Evolutionary conservation across 179 eudicot species (phyloP).

Genomic region (Heliamphora pulchella): DNA sequence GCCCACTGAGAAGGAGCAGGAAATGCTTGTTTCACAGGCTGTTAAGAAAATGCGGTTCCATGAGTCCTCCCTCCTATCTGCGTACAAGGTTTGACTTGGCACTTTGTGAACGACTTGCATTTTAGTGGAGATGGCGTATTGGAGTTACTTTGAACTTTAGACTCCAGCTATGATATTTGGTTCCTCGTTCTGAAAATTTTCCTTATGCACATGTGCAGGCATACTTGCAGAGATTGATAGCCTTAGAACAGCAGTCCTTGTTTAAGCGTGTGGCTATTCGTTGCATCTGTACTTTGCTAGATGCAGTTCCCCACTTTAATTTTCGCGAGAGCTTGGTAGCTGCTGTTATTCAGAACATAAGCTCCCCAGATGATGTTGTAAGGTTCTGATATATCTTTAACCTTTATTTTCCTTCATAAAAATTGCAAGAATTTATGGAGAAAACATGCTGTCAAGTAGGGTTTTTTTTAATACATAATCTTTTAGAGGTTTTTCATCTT

Average conservation of each 20-base stretch:
- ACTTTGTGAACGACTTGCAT: background rate
- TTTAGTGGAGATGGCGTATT: conserved; percentile 3
- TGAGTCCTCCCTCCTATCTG: conserved; percentile 67
- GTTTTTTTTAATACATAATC: background rate
- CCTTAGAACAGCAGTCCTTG: conserved; percentile 37
- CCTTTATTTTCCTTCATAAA: background rate
- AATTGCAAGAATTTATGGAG: background rate
- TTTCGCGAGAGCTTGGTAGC: conserved; percentile 62
- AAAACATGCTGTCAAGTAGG: background rate
- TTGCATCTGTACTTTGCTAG: conserved; percentile 75
- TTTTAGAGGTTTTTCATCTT: background rate
- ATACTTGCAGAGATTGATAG: conserved; percentile 62
- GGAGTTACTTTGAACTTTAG: background rate
- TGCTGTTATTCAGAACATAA: conserved; percentile 65
- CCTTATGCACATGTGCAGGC: conserved; percentile 33
- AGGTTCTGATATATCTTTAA: conserved; percentile 41
- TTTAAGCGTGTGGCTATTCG: conserved; percentile 67
- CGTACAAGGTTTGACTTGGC: conserved; percentile 62
- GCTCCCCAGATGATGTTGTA: conserved; percentile 69
- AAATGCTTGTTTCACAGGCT: conserved; percentile 71
- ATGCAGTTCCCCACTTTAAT: conserved; percentile 89
- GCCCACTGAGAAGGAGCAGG: conserved; percentile 87
- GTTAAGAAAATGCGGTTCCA: conserved; percentile 74
- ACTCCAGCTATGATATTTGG: background rate
- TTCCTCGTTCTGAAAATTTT: conserved; percentile 7